These are phyloP conservation scores for Cynanchum wilfordii DNA, from an alignment of 257 asterid genomes.

Conservation along the genomic window DNA sequence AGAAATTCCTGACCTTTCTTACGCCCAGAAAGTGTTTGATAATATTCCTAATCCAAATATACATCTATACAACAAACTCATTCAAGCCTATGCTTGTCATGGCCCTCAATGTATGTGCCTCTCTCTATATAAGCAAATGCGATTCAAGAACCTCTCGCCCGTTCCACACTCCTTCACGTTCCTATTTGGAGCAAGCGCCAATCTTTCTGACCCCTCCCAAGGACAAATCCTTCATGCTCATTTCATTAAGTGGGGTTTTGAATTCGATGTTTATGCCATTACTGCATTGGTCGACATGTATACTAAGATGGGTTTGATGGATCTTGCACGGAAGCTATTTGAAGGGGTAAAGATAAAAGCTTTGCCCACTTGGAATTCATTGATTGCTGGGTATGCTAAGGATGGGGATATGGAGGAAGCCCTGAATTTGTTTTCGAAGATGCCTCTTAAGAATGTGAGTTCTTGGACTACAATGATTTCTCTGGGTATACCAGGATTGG, in stretches of 20 bases:
- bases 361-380: slow-evolving; percentile 73
- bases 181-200: slow-evolving; percentile 53
- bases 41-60: slow-evolving; percentile 46
- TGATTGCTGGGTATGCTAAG: slow-evolving; percentile 66
- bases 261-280: slow-evolving; percentile 46
- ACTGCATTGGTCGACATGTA: slow-evolving; percentile 84
- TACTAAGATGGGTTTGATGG: slow-evolving; percentile 56
- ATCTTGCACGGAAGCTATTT: slow-evolving; percentile 47
- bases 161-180: slow-evolving; percentile 63
- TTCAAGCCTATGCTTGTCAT: slow-evolving; percentile 57
- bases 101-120: slow-evolving; percentile 52
- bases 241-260: slow-evolving; percentile 54
- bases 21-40: slow-evolving; percentile 76
- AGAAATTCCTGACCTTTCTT: slow-evolving; percentile 46
- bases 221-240: slow-evolving; percentile 63
- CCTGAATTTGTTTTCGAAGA: slow-evolving; percentile 40
- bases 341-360: slow-evolving; percentile 50
- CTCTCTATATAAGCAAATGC: slow-evolving; percentile 52
- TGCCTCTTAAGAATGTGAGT: slow-evolving; percentile 63
- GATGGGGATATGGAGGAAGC: slow-evolving; percentile 60
- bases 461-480: slow-evolving; percentile 82
- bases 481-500: slow-evolving; percentile 79
- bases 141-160: slow-evolving; percentile 35
- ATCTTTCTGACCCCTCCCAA: slow-evolving; percentile 30
- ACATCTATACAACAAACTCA: slow-evolving; percentile 76